Base-by-base conservation (phyloP, 306 rosid species). In the Argentina anserina region DNA sequence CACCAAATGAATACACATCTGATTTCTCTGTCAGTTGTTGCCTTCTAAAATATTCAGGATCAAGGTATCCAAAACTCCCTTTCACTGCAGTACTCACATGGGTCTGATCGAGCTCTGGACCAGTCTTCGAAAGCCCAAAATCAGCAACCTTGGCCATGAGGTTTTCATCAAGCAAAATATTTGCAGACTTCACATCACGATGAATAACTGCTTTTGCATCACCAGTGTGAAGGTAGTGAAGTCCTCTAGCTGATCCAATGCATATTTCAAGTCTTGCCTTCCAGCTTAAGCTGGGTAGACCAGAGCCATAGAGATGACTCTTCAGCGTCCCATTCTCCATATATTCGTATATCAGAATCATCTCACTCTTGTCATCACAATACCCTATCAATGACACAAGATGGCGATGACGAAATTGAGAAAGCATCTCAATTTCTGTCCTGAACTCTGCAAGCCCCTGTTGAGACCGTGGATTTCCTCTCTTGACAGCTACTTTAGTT, bases 141-240 rank as follows among this genome's bases (percentile, higher is more conserved):
- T 90, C 98, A 63, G 98, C 96, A 59, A 92, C 98, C 78, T 90
- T 92, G 39, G 98, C 97, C 97, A 90, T 92, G 28, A 92, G 89
- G 71, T 88, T 90, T 80, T 92, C 98, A 20, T 92, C 98, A 28
- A 92, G 92, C 45, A 92, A 84, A 58, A 92, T 92, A 65, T 88
- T 92, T 6, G 98, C 98, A 14, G 98, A 88, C 78, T 92, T 92
- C 70, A 90, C 98, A 4, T 92, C 96, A 0, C 98, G 97, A 73
- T 92, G 96, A 77, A 92, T 92, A 72, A 92, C 90, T 8, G 96
- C 97, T 81, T 88, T 92, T 56, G 95, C 90, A 79, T 90, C 83
- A 73, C 98, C 91, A 6, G 97, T 92, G 81, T 90, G 98, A 78
- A 92, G 97, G 87, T 92, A 90, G 77, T 92, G 98, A 23, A 92